Evolutionary conservation across 495 filamentous ascomycete species (phyloP).

Genomic region (Choiromyces venosus): DNA sequence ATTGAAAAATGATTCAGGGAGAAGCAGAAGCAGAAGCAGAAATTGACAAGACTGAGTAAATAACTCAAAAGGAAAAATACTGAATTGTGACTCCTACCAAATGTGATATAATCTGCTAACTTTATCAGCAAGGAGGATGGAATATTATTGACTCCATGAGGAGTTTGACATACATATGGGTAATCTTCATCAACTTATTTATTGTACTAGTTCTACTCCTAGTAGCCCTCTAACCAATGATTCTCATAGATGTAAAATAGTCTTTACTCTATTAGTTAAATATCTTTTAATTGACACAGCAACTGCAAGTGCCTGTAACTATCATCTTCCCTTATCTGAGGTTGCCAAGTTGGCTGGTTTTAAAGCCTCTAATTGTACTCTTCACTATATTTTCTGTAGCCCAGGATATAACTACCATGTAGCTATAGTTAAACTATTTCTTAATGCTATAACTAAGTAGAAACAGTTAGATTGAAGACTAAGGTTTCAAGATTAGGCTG

Average conservation of each 20-base stretch:
- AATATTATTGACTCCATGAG: no score
- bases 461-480: conserved; percentile 3
- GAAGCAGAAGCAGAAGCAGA: no score
- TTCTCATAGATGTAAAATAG: no score
- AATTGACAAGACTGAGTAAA: no score
- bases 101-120: no score
- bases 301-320: conserved; percentile 2
- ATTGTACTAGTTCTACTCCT: no score
- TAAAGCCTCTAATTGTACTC: background rate
- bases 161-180: no score
- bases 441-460: background rate
- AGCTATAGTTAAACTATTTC: background rate
- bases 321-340: background rate
- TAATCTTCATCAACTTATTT: no score
- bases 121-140: no score
- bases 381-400: background rate
- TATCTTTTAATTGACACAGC: conserved; percentile 1
- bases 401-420: background rate
- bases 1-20: no score
- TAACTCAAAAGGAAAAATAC: no score
- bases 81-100: no score
- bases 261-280: background rate
- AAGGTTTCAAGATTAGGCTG: conserved; percentile 4
- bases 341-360: conserved; percentile 10
- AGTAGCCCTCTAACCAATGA: background rate